A percentile compares a stretch with the other conserved stretches of the same genome.
Evolutionary conservation across 129 eudicot species (phyloP).

Genomic region (Artemisia tridentata): DNA sequence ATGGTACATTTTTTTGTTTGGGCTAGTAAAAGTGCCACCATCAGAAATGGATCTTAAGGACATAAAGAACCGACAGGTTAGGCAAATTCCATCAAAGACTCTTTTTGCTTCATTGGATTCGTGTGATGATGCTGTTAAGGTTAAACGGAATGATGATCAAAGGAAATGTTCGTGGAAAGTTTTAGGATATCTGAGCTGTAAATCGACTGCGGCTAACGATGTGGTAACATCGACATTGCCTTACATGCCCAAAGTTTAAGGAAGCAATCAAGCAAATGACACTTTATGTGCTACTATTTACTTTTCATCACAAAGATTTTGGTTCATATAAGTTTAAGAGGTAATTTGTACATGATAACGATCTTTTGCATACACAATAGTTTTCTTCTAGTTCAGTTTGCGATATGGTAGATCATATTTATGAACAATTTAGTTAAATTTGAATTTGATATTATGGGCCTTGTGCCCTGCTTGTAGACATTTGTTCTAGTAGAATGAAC

Average conservation of each 20-base stretch:
- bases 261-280: too few species aligned
- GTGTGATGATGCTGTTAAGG: conserved; percentile 21
- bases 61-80: conserved; percentile 59
- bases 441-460: neutral
- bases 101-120: conserved; percentile 22
- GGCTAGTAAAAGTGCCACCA: conserved; percentile 55
- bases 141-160: conserved; percentile 17
- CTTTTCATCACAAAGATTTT: neutral
- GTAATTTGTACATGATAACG: neutral
- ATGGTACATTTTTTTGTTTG: conserved; percentile 51
- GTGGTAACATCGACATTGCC: conserved; percentile 46
- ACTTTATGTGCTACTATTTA: too few species aligned
- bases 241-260: conserved; percentile 32
- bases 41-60: conserved; percentile 65
- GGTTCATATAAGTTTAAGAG: neutral
- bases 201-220: conserved; percentile 42
- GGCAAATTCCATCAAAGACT: conserved; percentile 34
- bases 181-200: conserved; percentile 60
- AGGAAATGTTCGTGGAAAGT: conserved; percentile 51
- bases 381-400: too few species aligned
- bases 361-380: neutral
- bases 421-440: neutral
- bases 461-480: neutral
- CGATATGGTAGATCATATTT: too few species aligned
- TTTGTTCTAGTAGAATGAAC: too few species aligned